Evolutionary conservation across 352 stramenopile genomes (phyloP).

Genomic region (Phytophthora pluvialis): DNA sequence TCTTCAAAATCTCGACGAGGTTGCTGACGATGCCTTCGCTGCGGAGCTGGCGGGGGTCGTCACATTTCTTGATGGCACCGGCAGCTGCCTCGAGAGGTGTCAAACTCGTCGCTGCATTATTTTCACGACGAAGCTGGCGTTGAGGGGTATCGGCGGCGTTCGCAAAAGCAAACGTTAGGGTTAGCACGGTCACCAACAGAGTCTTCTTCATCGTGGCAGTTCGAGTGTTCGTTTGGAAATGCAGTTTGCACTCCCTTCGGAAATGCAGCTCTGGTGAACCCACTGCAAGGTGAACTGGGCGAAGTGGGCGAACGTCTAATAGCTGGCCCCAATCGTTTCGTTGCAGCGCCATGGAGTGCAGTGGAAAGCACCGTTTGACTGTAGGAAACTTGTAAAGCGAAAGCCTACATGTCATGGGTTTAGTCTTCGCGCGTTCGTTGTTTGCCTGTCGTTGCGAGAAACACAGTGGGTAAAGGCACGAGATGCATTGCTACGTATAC

Average conservation of each 20-base stretch:
- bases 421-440: too few relatives aligned
- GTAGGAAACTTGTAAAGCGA: too few relatives aligned
- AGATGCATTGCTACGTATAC: too few relatives aligned
- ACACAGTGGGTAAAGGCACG: too few relatives aligned
- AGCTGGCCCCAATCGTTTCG: conserved; percentile 13
- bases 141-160: not conserved
- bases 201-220: conserved; percentile 1
- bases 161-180: not conserved
- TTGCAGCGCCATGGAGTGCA: conserved; percentile 5
- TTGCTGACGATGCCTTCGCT: not conserved
- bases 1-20: not conserved
- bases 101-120: not conserved
- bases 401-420: too few relatives aligned
- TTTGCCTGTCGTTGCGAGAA: too few relatives aligned
- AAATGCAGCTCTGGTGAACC: not conserved
- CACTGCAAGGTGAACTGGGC: not conserved
- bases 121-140: conserved; percentile 3
- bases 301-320: not conserved
- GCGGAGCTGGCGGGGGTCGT: not conserved
- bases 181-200: conserved; percentile 1
- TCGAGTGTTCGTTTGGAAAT: conserved; percentile 9
- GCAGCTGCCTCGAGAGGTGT: not conserved
- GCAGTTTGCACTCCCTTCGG: not conserved
- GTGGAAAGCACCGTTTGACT: too few relatives aligned
- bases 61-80: not conserved